phyloP scores from a whole-genome alignment of 257 asterid species.

The Gentiana straminea region DNA sequence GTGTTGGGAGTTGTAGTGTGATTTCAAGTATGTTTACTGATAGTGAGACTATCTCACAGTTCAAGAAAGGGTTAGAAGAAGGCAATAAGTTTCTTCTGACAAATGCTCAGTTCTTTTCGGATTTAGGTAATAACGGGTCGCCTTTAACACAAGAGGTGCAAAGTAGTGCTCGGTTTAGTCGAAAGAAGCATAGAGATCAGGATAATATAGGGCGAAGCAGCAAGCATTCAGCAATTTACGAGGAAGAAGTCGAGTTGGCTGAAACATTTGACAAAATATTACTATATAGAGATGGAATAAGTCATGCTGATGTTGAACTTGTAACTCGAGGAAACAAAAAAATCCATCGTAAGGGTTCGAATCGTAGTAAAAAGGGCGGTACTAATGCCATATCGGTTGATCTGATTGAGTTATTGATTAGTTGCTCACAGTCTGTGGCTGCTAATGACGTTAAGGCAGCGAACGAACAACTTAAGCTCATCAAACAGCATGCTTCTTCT shows the following conservation, averaged over 20 bases:
- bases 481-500: conserved; percentile 10
- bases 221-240: conserved; percentile 54
- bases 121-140: conserved; percentile 44
- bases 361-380: neutral
- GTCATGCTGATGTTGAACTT: neutral
- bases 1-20: conserved; percentile 14
- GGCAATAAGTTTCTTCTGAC: conserved; percentile 69
- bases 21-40: conserved; percentile 36
- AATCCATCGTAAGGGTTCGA: neutral
- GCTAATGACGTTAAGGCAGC: conserved; percentile 5
- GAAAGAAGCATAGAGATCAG: conserved; percentile 55
- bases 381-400: conserved; percentile 3
- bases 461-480: conserved; percentile 8
- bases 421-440: conserved; percentile 10
- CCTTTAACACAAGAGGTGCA: conserved; percentile 39
- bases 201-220: conserved; percentile 49
- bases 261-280: conserved; percentile 61
- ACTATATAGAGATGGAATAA: conserved; percentile 33
- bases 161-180: conserved; percentile 21
- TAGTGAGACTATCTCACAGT: conserved; percentile 58
- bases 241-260: conserved; percentile 61
- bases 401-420: conserved; percentile 2
- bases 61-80: conserved; percentile 82
- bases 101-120: conserved; percentile 36
- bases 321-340: conserved; percentile 2